phyloP scores from a whole-genome alignment of 2,329 filamentous ascomycete species.

The Colletotrichum sp. region DNA sequence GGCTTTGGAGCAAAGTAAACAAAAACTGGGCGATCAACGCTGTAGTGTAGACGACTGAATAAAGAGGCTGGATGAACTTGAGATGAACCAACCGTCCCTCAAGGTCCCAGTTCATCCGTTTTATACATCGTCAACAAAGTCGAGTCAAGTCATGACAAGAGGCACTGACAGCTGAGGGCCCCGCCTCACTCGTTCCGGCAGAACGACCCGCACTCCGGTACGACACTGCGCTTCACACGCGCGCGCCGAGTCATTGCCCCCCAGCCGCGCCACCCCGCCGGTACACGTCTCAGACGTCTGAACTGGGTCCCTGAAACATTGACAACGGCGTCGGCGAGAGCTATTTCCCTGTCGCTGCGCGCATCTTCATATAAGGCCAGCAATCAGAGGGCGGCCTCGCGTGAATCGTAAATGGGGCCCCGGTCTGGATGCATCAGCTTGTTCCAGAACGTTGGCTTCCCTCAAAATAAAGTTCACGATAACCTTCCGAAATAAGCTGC shows the following conservation, averaged over 20 bases:
- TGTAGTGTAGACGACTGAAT: background rate
- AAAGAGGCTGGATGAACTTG: background rate
- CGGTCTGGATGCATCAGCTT: background rate
- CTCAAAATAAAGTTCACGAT: background rate
- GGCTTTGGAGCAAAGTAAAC: background rate
- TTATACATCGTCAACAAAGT: background rate
- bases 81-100: background rate
- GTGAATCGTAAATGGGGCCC: background rate
- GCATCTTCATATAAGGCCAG: background rate
- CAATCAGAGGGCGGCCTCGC: background rate
- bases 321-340: background rate
- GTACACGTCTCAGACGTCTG: conserved; percentile 6
- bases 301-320: background rate
- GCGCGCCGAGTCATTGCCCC: background rate
- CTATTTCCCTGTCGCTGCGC: background rate
- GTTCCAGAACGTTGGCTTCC: background rate
- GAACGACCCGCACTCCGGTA: background rate
- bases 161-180: background rate
- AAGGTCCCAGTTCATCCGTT: background rate
- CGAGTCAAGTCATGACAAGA: background rate
- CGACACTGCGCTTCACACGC: background rate
- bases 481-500: background rate
- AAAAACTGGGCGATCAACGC: background rate
- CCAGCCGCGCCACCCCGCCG: background rate
- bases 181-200: background rate